A percentile compares a stretch with the other conserved stretches of the same genome.
These are phyloP conservation scores for Drosera capensis DNA, from an alignment of 148 eudicot species.

Conservation along the genomic window DNA sequence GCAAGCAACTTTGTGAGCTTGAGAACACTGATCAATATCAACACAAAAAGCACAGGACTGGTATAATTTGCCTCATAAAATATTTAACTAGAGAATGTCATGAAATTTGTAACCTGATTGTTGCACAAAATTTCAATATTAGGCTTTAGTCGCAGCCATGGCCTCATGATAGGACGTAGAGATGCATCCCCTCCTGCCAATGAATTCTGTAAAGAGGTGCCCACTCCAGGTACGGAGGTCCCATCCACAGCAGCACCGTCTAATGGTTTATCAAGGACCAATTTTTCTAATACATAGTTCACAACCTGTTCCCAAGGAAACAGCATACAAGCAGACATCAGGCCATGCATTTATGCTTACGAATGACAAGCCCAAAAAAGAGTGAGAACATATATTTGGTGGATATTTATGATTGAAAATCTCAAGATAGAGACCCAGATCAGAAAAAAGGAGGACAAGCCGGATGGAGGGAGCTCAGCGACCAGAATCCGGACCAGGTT, in stretches of 20 bases:
- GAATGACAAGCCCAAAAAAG: neutral
- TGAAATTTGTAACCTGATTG: conserved; percentile 51
- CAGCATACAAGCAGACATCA: too few relatives aligned
- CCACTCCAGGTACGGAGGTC: conserved; percentile 39
- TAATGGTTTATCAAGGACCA: conserved; percentile 73
- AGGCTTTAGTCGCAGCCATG: conserved; percentile 79
- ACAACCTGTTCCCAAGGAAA: conserved; percentile 38
- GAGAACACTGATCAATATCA: too few relatives aligned
- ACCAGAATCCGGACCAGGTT: too few relatives aligned
- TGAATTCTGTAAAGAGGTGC: conserved; percentile 41
- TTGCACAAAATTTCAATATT: conserved; percentile 84
- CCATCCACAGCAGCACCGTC: conserved; percentile 47
- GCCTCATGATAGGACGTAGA: conserved; percentile 48
- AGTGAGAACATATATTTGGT: too few relatives aligned
- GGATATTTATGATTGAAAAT: too few relatives aligned
- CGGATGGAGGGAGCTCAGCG: too few relatives aligned
- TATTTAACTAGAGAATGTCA: neutral
- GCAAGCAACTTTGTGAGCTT: too few relatives aligned
- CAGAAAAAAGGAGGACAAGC: too few relatives aligned
- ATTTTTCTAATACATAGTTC: conserved; percentile 76
- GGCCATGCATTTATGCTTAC: too few relatives aligned
- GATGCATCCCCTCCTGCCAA: conserved; percentile 44
- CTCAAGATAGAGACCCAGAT: too few relatives aligned
- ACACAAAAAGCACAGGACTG: too few relatives aligned
- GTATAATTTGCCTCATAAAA: too few relatives aligned